Evolutionary conservation across 2,329 filamentous ascomycete species (phyloP).

Genomic region (Tolypocladium guangdongense): DNA sequence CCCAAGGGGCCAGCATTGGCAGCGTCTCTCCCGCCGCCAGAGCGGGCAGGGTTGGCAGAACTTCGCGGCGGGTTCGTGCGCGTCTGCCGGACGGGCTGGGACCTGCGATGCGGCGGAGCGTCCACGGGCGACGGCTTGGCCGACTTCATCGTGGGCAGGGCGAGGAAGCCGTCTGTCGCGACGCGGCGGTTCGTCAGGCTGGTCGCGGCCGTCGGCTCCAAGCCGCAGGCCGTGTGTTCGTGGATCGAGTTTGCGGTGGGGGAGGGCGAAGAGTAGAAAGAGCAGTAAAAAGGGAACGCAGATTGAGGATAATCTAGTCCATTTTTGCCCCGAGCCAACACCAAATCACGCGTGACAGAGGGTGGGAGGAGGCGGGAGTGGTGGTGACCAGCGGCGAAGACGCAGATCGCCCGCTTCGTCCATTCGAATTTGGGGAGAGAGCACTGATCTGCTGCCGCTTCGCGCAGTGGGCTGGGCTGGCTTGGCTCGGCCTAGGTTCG

Average conservation of each 20-base stretch:
- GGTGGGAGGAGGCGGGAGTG: background rate
- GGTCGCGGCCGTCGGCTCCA: background rate
- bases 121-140: constrained; percentile 35
- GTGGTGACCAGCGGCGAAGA: background rate
- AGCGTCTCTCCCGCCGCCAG: constrained; percentile 32
- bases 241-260: background rate
- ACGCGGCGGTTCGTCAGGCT: background rate
- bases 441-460: background rate
- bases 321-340: background rate
- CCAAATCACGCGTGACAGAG: background rate
- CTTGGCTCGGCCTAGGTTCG: background rate
- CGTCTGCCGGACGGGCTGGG: constrained; percentile 54
- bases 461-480: background rate
- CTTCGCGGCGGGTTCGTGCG: constrained; percentile 52
- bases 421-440: background rate
- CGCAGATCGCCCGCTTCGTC: background rate
- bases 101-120: constrained; percentile 41
- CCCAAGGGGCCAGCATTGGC: constrained; percentile 31
- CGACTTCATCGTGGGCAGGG: constrained; percentile 41
- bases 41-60: constrained; percentile 35
- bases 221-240: background rate
- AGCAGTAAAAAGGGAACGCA: background rate
- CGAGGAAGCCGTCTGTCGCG: constrained; percentile 6
- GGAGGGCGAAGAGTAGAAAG: background rate
- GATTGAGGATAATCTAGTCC: background rate